Evolutionary conservation across 352 stramenopile genomes (phyloP), one percentile per base, ranked within the genome.

Genomic region (Phytophthora megakarya): DNA sequence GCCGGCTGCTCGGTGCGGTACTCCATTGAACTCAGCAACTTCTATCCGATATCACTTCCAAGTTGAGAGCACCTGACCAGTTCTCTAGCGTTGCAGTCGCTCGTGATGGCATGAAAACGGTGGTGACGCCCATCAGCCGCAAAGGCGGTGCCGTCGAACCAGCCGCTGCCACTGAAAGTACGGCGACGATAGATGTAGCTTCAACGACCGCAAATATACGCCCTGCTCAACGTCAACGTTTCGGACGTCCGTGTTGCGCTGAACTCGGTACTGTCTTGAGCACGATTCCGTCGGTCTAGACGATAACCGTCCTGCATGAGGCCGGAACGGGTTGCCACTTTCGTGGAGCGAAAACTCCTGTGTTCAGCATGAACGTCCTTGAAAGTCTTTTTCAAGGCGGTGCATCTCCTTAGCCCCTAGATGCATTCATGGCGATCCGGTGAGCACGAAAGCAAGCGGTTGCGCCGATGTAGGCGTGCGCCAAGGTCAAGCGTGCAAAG

Each of bases 81-180:
- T n/a, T n/a, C n/a, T n/a, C n/a, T n/a, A n/a, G n/a, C n/a, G n/a
- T n/a, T n/a, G n/a, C n/a, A n/a, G 39, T 11, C 18, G 39, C 12
- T 35, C 4, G 21, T 22, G 13, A 13, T 12, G 19, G 10, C 28
- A 18, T 25, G 47, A 23, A 61, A 43, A n/a, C n/a, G n/a, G n/a
- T 28, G 30, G 51, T 1, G 35, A 39, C 21, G 32, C 11, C 30
- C 54, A 62, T 54, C 49, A 21, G 38, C 28, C 56, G 38, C 39
- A 59, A 56, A 65, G 28, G 48, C 16, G 43, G 43, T 65, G 57
- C 39, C 28, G 16, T 5, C 21, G 37, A 49, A 19, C 33, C 59
- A 61, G 59, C 59, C 46, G 59, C 38, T 67, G 13, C 15, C 44
- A 45, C 49, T 33, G 43, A 67, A 67, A 46, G 19, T 32, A 22